Conservation (phyloP, 805 yeast species). For the Candida maesae region DNA sequence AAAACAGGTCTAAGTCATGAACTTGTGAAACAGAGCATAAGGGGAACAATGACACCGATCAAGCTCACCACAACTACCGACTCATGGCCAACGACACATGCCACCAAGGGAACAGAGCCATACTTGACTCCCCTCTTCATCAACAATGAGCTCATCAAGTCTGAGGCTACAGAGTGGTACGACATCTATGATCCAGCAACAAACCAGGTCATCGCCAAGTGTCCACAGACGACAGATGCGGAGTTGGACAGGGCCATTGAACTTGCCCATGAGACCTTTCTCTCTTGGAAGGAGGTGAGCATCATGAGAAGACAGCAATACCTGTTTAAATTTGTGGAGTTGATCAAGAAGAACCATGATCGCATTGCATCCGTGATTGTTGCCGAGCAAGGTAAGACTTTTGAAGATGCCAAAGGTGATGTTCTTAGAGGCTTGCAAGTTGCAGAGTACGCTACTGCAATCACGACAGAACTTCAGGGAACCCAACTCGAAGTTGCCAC, state of each 20-base stretch:
- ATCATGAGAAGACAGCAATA: constrained; percentile 54
- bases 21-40: too few relatives aligned
- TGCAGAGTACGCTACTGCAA: constrained; percentile 68
- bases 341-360: constrained; percentile 64
- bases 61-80: constrained; percentile 33
- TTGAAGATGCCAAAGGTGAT: constrained; percentile 72
- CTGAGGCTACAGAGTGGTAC: constrained; percentile 50
- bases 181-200: constrained; percentile 77
- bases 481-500: constrained; percentile 60
- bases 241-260: constrained; percentile 64
- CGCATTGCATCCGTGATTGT: constrained; percentile 61
- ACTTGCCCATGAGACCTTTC: constrained; percentile 56
- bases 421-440: constrained; percentile 75
- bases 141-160: constrained; percentile 42
- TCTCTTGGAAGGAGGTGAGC: constrained; percentile 35
- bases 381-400: constrained; percentile 72
- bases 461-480: constrained; percentile 63
- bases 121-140: constrained; percentile 48
- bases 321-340: constrained; percentile 62
- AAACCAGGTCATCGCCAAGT: constrained; percentile 55
- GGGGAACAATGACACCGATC: background rate
- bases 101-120: constrained; percentile 34
- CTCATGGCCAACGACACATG: constrained; percentile 40
- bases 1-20: too few relatives aligned
- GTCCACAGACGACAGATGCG: constrained; percentile 63